Percentiles rank a stretch among this genome's conserved stretches.
These are phyloP conservation scores for Coprinopsis strossmayeri DNA, from an alignment of 768 basidiomycete genomes.

Conservation along the genomic window DNA sequence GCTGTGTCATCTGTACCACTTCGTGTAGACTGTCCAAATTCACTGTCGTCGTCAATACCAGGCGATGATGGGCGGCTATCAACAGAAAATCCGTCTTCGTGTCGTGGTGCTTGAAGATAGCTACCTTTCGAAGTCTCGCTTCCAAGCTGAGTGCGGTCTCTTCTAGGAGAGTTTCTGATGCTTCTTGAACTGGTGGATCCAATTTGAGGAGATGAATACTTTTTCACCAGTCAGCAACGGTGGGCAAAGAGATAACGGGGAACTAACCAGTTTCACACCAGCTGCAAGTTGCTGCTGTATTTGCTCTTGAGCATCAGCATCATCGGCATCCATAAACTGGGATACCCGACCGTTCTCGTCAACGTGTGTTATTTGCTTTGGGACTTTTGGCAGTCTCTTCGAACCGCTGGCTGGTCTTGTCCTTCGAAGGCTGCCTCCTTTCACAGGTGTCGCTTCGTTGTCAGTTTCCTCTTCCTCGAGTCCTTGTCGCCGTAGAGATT, in stretches of 20 bases:
- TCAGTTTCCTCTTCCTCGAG: conserved; percentile 40
- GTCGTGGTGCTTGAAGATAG: conserved; percentile 35
- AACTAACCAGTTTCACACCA: conserved; percentile 62
- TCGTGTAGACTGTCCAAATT: conserved; percentile 43
- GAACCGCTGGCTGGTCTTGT: conserved; percentile 22
- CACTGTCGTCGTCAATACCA: conserved; percentile 50
- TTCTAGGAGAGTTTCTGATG: conserved; percentile 61
- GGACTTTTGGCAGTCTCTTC: conserved; percentile 22
- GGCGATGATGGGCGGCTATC: conserved; percentile 39
- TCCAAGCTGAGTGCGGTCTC: conserved; percentile 39
- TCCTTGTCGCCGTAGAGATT: conserved; percentile 21
- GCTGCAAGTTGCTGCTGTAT: conserved; percentile 80
- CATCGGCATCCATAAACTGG: conserved; percentile 89
- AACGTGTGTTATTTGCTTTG: conserved; percentile 23
- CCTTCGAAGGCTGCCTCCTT: conserved; percentile 35
- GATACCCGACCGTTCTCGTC: conserved; percentile 57
- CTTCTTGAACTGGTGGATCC: conserved; percentile 61
- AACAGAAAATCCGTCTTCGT: conserved; percentile 31
- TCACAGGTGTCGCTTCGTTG: conserved; percentile 51
- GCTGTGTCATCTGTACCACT: conserved; percentile 48
- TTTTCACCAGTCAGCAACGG: conserved; percentile 7
- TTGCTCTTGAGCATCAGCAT: conserved; percentile 75
- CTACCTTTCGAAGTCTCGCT: conserved; percentile 33
- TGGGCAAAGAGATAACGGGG: background rate
- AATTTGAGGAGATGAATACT: conserved; percentile 58